phyloP scores from a whole-genome alignment of 2,329 filamentous ascomycete genomes.

The Fusarium redolens region DNA sequence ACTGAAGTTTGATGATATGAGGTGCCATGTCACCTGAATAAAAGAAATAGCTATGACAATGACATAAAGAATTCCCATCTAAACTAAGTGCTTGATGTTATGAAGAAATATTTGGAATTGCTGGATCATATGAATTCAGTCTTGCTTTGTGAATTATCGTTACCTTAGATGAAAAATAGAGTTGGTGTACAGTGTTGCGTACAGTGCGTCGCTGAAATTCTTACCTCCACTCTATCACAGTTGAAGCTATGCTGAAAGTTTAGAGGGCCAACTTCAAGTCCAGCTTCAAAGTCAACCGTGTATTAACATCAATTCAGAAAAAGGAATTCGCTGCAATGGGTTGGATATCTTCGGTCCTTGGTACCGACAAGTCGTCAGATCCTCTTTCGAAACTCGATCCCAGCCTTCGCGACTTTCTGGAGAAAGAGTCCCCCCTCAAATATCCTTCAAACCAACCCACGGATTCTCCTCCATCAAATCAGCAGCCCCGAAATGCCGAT shows the following conservation, averaged over 20 bases:
- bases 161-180: neutral
- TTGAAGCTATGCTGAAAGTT: slow-evolving; percentile 35
- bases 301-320: neutral
- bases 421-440: slow-evolving; percentile 83
- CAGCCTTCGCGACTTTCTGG: slow-evolving; percentile 83
- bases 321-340: slow-evolving; percentile 57
- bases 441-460: slow-evolving; percentile 57
- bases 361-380: slow-evolving; percentile 60
- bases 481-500: slow-evolving; percentile 12
- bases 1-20: neutral
- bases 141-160: neutral
- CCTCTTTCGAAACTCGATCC: slow-evolving; percentile 83
- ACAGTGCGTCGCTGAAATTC: slow-evolving; percentile 32
- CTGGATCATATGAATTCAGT: neutral
- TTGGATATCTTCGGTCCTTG: slow-evolving; percentile 67
- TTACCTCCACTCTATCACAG: slow-evolving; percentile 35
- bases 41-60: slow-evolving; percentile 13
- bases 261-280: slow-evolving; percentile 15
- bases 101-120: neutral
- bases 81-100: neutral
- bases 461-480: slow-evolving; percentile 12
- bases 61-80: neutral
- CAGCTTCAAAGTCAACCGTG: slow-evolving; percentile 1
- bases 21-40: neutral
- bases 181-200: slow-evolving; percentile 24